These are phyloP conservation scores for Ampelomyces quisqualis DNA, from an alignment of 2,329 filamentous ascomycete species.

Conservation along the genomic window DNA sequence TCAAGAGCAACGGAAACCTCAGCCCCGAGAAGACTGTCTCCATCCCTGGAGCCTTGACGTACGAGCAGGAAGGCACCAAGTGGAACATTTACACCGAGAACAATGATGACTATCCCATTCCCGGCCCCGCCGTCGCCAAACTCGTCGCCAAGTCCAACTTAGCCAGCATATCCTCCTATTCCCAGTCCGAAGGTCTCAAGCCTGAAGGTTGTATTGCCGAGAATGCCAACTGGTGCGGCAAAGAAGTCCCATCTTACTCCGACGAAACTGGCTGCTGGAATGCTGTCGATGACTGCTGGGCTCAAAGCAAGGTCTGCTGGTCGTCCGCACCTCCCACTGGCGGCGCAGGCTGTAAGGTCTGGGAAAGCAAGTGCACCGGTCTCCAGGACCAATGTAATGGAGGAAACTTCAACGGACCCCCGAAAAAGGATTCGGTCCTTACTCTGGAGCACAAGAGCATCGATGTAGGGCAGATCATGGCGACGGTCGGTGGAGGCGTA, in stretches of 20 bases:
- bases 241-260: conserved; percentile 60
- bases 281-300: conserved; percentile 50
- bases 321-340: conserved; percentile 60
- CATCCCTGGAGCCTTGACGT: conserved; percentile 66
- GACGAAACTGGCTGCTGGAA: conserved; percentile 62
- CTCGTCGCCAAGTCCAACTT: conserved; percentile 36
- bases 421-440: conserved; percentile 46
- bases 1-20: conserved; percentile 54
- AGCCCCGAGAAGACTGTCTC: conserved; percentile 57
- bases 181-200: conserved; percentile 54
- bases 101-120: conserved; percentile 53
- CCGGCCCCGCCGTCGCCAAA: conserved; percentile 59
- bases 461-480: conserved; percentile 34
- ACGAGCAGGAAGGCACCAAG: conserved; percentile 56
- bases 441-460: conserved; percentile 34
- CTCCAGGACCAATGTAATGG: conserved; percentile 47
- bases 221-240: conserved; percentile 72
- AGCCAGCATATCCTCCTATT: conserved; percentile 13
- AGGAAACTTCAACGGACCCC: conserved; percentile 47
- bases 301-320: conserved; percentile 63
- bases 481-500: conserved; percentile 12
- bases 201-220: conserved; percentile 61
- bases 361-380: conserved; percentile 61
- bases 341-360: conserved; percentile 59
- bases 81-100: conserved; percentile 63